Evolutionary conservation across 148 eudicot species (phyloP), one percentile per base, ranked within the genome.

Genomic region (Fallopia convolvulus): DNA sequence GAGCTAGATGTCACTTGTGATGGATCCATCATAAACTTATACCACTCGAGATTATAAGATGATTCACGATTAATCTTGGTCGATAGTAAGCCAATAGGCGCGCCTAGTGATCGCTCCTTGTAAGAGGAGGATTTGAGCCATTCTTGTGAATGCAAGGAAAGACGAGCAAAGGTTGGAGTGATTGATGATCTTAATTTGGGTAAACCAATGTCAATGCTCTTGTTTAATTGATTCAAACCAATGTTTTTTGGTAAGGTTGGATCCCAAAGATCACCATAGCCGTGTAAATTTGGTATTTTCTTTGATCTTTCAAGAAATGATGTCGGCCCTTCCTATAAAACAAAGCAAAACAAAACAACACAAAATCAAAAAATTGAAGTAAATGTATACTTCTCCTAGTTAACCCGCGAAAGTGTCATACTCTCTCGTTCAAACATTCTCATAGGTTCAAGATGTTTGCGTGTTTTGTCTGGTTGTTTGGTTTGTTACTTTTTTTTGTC

Each of bases 71-170:
- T 26, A 26, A 26, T 90, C 76, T 74, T 82, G 40, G 89, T 81
- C 41, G 96, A 89, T 33, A 90, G 39, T 61, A 94, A 79, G 78
- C 99, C 97, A 5, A 94, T 85, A 75, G 97, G 89, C 6, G 91
- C 63, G 52, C 97, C 96, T 50, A 87, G 65, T 15, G 85, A 82
- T 81, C 79, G 88, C 68, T 94, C 94, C 81, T 90, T 92, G 81
- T 87, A 92, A n/a, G 99, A 94, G 77, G 97, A 90, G 70, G 88
- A 89, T 81, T 87, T 87, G 66, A 87, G 75, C 99, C 97, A 92
- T 80, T 94, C 99, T 87, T 89, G 92, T 74, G 96, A 92, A 70
- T 88, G 89, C 70, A 94, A 75, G 70, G 88, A 92, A 70, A 83
- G 86, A 76, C 99, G 90, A 77, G 96, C 96, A 70, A 82, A 80